Percentiles rank a stretch among this genome's conserved stretches.
These are phyloP conservation scores for Larix kaempferi DNA, from an alignment of 75 land plant genomes.

Conservation along the genomic window DNA sequence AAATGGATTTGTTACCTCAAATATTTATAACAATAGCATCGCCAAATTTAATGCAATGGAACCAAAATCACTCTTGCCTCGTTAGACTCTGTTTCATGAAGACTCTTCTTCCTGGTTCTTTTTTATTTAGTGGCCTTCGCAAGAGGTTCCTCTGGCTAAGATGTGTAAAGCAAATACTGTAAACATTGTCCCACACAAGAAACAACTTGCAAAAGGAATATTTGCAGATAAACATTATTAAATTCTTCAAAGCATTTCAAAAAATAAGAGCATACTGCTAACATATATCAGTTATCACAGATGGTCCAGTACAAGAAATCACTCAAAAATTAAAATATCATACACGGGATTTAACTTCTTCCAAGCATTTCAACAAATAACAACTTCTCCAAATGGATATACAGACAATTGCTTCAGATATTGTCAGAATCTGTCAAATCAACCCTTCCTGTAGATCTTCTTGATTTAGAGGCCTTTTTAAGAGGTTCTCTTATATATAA, in stretches of 20 bases:
- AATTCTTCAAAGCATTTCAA: too few relatives aligned
- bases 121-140: neutral
- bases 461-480: constrained; percentile 1
- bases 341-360: neutral
- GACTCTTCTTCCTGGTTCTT: neutral
- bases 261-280: too few relatives aligned
- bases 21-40: neutral
- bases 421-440: neutral
- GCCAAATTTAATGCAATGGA: neutral
- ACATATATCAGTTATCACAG: too few relatives aligned
- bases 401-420: neutral
- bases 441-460: neutral
- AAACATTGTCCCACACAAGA: neutral
- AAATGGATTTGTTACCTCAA: too few relatives aligned
- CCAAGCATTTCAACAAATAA: neutral
- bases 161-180: neutral
- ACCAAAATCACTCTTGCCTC: neutral
- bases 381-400: neutral
- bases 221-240: too few relatives aligned
- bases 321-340: neutral
- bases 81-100: neutral
- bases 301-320: too few relatives aligned
- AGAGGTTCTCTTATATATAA: neutral
- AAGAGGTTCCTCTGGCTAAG: neutral
- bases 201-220: neutral